Conservation (phyloP, 208 protist genomes). For the Trichomonas vaginalis region DNA sequence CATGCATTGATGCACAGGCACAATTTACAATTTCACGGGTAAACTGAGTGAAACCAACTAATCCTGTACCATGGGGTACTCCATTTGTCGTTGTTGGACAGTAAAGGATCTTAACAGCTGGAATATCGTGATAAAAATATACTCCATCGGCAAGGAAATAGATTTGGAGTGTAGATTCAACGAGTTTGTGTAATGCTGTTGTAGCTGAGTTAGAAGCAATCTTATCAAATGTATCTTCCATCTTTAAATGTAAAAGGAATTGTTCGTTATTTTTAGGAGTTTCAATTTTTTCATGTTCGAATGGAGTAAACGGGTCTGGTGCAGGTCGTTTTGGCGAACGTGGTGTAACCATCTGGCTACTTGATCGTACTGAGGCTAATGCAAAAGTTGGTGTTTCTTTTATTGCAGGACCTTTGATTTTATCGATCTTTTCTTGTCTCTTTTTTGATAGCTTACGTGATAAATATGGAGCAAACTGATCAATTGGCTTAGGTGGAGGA, state of each 20-base stretch:
- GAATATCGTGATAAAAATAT: background rate
- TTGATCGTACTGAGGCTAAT: background rate
- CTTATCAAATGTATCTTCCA: background rate
- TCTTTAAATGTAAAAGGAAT: background rate
- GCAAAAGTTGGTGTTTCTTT: background rate
- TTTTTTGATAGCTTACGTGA: background rate
- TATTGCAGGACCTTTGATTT: background rate
- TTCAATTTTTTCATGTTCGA: background rate
- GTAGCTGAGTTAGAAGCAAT: background rate
- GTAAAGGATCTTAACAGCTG: background rate
- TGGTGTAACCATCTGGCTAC: background rate
- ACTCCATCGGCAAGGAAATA: background rate
- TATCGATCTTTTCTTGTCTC: background rate
- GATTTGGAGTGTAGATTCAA: background rate
- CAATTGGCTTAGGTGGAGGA: background rate
- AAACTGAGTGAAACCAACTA: background rate
- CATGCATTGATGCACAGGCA: background rate
- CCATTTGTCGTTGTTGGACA: background rate
- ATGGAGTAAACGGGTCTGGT: background rate
- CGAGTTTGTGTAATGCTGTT: background rate
- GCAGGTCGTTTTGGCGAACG: background rate
- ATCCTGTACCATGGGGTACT: background rate
- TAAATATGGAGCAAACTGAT: background rate
- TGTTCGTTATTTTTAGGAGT: background rate
- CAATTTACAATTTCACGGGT: background rate